These are phyloP conservation scores for Fusarium sp. DNA, from an alignment of 2,329 filamentous ascomycete genomes.

Conservation along the genomic window DNA sequence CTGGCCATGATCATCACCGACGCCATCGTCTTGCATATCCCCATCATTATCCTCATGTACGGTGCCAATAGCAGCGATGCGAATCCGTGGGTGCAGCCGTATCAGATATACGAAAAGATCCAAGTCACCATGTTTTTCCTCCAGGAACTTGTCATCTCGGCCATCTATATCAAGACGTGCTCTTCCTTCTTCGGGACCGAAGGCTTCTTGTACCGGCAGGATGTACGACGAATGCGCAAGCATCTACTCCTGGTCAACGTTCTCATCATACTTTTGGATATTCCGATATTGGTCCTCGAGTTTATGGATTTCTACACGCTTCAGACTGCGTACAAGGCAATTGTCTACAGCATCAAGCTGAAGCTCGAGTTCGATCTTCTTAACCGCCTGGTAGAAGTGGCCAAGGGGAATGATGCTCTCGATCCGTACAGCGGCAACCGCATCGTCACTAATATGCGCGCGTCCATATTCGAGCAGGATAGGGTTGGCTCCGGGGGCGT, in stretches of 20 bases:
- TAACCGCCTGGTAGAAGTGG: conserved; percentile 38
- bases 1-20: conserved; percentile 67
- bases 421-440: not conserved
- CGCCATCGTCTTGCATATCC: conserved; percentile 57
- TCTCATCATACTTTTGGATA: conserved; percentile 53
- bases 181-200: conserved; percentile 10
- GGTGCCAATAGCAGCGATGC: conserved; percentile 54
- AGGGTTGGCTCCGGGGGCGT: rapidly evolving
- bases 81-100: conserved; percentile 42
- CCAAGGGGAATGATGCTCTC: not conserved
- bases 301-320: conserved; percentile 51
- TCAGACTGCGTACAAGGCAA: conserved; percentile 39
- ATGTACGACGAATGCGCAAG: conserved; percentile 29
- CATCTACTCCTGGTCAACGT: conserved; percentile 56
- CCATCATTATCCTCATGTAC: conserved; percentile 64
- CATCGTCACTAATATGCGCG: not conserved
- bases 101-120: conserved; percentile 61
- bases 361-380: conserved; percentile 52
- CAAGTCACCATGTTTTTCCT: conserved; percentile 64
- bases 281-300: conserved; percentile 44
- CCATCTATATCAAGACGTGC: conserved; percentile 55
- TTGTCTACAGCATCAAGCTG: conserved; percentile 50
- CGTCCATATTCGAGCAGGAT: conserved; percentile 1
- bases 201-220: not conserved
- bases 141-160: conserved; percentile 63